Base-by-base conservation (phyloP, 345 rosid species). In the Limnanthes douglasii region DNA sequence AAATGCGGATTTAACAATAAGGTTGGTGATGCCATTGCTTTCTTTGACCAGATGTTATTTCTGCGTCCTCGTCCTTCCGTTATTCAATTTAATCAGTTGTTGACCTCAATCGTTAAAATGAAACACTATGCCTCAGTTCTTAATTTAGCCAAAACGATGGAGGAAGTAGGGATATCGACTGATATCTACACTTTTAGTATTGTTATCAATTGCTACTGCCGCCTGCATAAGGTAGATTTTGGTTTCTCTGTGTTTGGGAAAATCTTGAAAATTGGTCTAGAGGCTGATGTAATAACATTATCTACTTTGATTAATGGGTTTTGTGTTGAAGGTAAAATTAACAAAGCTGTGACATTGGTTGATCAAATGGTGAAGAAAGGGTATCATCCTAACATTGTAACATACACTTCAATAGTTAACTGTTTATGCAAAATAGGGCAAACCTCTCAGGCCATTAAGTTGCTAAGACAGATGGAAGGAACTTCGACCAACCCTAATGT, bases 21-120 rank as follows among this genome's bases (percentile, higher is more conserved):
- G 15, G 35, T 52, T 0, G 50, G 43, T 5, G 57, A 52, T 36
- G 57, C 57, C 0, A 17, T 30, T 10, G 7, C 26, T 43, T 31
- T 52, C 35, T 45, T 53, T 45, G 20, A 13, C 21, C 35, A 52
- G 22, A 52, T 52, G 57, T 36, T 52, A 17, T 39, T 17, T 5
- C 18, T 45, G 13, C 27, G 8, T 23, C 27, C 27, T 8, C 8
- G 5, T 5, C 27, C 27, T 23, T 23, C 27, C 27, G 8, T 23
- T 8, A 4, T 23, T 23, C 8, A 23, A 4, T 23, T 23, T 23
- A 4, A 23, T 23, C 5, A 23, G 8, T 8, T 23, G 8, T 23
- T 23, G 27, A 23, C 5, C 8, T 5, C 27, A 23, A 8, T 23
- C 27, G 8, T 23, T 5, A 23, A 23, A 8, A 23, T 23, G 27